Evolutionary conservation across 2,329 filamentous ascomycete species (phyloP).

Genomic region (Aureobasidium sp.): DNA sequence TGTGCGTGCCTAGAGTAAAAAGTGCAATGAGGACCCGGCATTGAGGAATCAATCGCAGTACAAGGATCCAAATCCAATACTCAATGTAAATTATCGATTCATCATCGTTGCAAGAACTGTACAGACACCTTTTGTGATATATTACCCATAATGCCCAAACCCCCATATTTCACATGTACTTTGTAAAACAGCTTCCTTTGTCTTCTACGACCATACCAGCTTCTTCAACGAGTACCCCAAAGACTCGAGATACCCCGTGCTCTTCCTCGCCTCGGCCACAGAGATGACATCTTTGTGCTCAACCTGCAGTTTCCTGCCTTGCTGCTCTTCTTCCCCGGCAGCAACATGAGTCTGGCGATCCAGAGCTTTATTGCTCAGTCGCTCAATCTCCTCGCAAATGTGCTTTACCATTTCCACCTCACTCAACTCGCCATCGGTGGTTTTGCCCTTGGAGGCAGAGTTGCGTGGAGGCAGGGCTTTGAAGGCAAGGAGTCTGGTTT

Average conservation of each 20-base stretch:
- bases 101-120: background rate
- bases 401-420: constrained; percentile 52
- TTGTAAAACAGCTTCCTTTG: background rate
- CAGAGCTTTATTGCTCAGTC: constrained; percentile 44
- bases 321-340: constrained; percentile 19
- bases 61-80: background rate
- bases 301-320: constrained; percentile 30
- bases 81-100: background rate
- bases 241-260: constrained; percentile 79
- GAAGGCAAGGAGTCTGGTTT: constrained; percentile 43
- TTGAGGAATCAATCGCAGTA: too few species aligned
- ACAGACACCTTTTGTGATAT: background rate
- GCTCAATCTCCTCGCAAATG: constrained; percentile 71
- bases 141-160: background rate
- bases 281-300: constrained; percentile 69
- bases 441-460: constrained; percentile 28
- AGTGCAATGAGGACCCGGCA: too few species aligned
- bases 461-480: constrained; percentile 48
- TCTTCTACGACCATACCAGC: constrained; percentile 66
- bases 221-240: constrained; percentile 87
- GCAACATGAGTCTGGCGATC: constrained; percentile 20
- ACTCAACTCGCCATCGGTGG: constrained; percentile 29
- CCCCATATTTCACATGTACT: background rate
- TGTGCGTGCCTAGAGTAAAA: too few species aligned
- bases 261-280: constrained; percentile 75